A percentile compares a stretch with the other conserved stretches of the same genome.
These are phyloP conservation scores for Ordospora pajunii DNA, from an alignment of 371 early-diverging fungal genomes.

Conservation along the genomic window DNA sequence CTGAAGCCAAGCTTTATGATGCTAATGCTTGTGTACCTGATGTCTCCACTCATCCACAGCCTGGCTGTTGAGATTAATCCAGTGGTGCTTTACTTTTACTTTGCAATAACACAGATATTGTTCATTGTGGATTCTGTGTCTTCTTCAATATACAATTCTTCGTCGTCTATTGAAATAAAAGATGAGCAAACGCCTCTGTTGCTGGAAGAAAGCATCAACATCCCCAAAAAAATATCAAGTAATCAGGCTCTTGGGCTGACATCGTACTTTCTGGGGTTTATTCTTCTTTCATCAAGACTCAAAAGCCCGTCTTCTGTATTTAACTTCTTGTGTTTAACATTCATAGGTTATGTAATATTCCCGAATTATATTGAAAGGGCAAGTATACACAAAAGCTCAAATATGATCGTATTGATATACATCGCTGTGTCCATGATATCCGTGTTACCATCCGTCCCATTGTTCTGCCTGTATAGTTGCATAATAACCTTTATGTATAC, in stretches of 20 bases:
- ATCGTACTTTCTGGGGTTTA: constrained; percentile 19
- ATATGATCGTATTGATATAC: background rate
- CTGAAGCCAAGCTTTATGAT: constrained; percentile 23
- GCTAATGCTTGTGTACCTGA: constrained; percentile 3
- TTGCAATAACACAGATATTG: constrained; percentile 19
- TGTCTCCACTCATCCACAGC: constrained; percentile 35
- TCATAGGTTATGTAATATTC: constrained; percentile 15
- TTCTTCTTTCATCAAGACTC: constrained; percentile 35
- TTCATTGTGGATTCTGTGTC: constrained; percentile 28
- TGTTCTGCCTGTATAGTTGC: constrained; percentile 4
- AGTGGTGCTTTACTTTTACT: constrained; percentile 31
- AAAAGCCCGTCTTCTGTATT: constrained; percentile 27
- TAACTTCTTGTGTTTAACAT: constrained; percentile 12
- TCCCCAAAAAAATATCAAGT: constrained; percentile 12
- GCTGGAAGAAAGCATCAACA: constrained; percentile 34
- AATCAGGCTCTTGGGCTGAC: constrained; percentile 11
- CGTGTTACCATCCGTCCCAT: background rate
- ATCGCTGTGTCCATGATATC: background rate
- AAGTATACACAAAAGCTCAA: background rate
- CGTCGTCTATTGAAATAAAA: background rate
- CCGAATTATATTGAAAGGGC: background rate
- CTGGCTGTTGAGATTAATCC: constrained; percentile 30
- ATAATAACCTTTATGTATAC: background rate
- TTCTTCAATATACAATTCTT: constrained; percentile 6
- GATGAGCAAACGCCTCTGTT: constrained; percentile 6